Base-by-base conservation (phyloP, 495 filamentous ascomycete species). In the Letharia lupina region DNA sequence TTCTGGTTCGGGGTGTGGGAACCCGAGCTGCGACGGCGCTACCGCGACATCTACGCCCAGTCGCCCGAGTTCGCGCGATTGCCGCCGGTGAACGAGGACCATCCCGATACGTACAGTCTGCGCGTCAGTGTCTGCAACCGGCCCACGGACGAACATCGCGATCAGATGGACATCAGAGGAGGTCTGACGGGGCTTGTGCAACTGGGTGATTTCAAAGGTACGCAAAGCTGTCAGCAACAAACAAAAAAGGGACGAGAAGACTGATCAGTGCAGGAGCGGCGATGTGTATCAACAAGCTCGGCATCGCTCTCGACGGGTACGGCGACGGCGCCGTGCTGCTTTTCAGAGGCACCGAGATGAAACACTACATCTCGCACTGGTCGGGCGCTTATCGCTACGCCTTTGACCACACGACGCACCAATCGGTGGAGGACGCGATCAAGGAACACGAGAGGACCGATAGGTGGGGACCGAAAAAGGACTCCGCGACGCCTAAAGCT, bases 1-100 rank as follows among this genome's bases (percentile, higher is more conserved):
- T 61, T 61, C 35, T 61, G 58, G 58, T 61, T 61, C 16, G 58
- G 58, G 8, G 58, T 61, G 20, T 61, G 58, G 58, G 58, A 61
- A 37, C 58, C 58, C 37, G 10, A 61, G 28, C 35, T 61, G n/a
- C 58, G 58, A n/a, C n/a, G 9, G 20, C 58, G 39, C 7, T 61
- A 61, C 18, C 58, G 58, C 37, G 8, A 61, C 20, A 42, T 61
- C 20, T 61, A 61, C 18, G 20, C n/a, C 2, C 2, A 3, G 2
- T 31, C 58, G 31, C 31, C 58, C 20, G 37, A 61, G 35, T 40
- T 33, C 37, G 58, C 58, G 31, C 58, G 58, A 2, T 37, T 61
- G 37, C 58, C 58, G 31, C 58, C 58, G 9, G 39, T 42, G 4
- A 61, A 61, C 16, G 58, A 61, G 16, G 58, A 40, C 23, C 58